phyloP scores from a whole-genome alignment of 2,329 filamentous ascomycete genomes.

The Penicillium decumbens region DNA sequence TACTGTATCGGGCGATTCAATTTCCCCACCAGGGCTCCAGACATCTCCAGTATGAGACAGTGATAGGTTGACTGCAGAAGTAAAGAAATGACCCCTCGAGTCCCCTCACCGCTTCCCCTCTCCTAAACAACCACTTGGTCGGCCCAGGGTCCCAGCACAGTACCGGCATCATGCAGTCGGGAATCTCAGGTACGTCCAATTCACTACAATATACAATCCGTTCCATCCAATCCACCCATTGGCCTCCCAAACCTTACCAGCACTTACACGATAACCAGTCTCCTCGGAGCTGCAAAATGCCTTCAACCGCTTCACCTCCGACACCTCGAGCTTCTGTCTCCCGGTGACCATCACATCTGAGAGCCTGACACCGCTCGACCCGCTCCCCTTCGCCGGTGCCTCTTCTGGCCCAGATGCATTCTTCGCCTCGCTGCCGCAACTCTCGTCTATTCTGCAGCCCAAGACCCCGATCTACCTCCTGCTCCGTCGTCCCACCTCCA shows the following conservation, averaged over 20 bases:
- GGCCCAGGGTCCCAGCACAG: conserved; percentile 3
- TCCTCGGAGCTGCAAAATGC: conserved; percentile 46
- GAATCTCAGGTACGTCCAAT: conserved; percentile 41
- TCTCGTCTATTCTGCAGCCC: conserved; percentile 51
- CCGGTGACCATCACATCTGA: conserved; percentile 46
- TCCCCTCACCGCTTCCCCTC: conserved; percentile 26
- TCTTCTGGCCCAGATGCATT: conserved; percentile 44
- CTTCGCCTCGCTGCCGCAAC: conserved; percentile 47
- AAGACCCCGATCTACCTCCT: conserved; percentile 58
- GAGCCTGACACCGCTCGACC: conserved; percentile 38
- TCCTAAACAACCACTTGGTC: conserved; percentile 15
- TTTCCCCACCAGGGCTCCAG: neutral
- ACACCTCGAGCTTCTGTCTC: conserved; percentile 42
- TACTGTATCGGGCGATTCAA: neutral
- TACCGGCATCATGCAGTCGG: conserved; percentile 44
- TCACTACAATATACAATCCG: neutral
- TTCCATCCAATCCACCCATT: conserved; percentile 2
- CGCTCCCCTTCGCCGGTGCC: conserved; percentile 38
- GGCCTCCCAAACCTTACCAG: neutral
- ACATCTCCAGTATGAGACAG: neutral
- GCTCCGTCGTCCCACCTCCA: conserved; percentile 47
- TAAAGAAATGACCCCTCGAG: conserved; percentile 7
- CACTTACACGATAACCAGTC: conserved; percentile 27
- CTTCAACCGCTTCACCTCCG: conserved; percentile 42
- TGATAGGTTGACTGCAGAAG: neutral